phyloP scores from a whole-genome alignment of 2,329 filamentous ascomycete genomes.

The Colletotrichum endophyticum region DNA sequence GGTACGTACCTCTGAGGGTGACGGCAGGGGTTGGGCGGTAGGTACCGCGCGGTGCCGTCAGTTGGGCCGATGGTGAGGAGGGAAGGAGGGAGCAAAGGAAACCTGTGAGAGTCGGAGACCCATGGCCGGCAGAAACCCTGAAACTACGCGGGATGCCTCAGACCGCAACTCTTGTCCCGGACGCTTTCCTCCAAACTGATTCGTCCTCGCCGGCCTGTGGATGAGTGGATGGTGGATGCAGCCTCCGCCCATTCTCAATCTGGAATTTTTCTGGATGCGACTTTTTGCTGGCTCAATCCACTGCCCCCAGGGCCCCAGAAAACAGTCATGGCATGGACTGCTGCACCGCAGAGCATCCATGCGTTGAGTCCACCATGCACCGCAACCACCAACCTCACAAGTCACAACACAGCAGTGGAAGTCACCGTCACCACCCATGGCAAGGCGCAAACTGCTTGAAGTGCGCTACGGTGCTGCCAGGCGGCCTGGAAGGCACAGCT shows the following conservation, averaged over 20 bases:
- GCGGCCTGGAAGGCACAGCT: background rate
- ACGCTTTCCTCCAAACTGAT: conserved; percentile 9
- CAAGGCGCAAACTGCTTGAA: background rate
- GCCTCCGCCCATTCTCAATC: background rate
- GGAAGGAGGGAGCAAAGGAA: background rate
- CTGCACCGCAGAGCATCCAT: background rate
- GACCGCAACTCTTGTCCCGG: conserved; percentile 19
- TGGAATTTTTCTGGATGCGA: conserved; percentile 18
- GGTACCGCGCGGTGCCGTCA: background rate
- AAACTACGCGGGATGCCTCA: conserved; percentile 13
- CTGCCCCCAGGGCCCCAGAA: background rate
- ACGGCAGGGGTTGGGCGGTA: background rate
- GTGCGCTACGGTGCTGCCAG: background rate
- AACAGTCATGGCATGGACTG: background rate
- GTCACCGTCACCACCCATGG: background rate
- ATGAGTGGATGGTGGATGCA: background rate
- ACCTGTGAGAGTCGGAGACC: background rate
- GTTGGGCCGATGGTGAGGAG: background rate
- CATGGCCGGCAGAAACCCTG: conserved; percentile 10
- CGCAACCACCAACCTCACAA: background rate
- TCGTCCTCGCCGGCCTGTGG: background rate
- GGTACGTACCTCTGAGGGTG: background rate
- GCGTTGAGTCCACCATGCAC: background rate
- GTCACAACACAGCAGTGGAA: background rate
- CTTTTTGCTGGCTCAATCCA: background rate